phyloP scores from a whole-genome alignment of 2,329 filamentous ascomycete species.

The Fusarium papillatum region DNA sequence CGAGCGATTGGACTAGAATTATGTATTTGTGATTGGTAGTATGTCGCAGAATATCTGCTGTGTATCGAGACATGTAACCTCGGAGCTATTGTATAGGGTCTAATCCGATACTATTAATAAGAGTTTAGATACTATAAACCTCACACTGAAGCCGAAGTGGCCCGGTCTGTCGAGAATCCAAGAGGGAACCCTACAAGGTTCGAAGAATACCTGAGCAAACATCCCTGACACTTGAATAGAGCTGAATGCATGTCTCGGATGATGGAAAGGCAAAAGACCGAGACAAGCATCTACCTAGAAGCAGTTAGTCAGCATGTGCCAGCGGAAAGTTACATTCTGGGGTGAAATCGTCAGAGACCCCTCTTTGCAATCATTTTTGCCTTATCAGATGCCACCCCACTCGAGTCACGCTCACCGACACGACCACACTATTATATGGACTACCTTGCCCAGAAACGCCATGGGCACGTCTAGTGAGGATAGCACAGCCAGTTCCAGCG shows the following conservation, averaged over 20 bases:
- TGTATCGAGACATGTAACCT: neutral
- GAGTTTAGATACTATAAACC: neutral
- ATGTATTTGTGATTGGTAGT: conserved; percentile 1
- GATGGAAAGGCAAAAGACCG: neutral
- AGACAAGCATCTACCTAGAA: neutral
- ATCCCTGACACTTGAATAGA: neutral
- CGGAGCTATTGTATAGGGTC: no score
- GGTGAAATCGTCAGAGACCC: neutral
- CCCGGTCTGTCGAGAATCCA: neutral
- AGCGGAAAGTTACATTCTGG: neutral
- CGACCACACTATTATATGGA: neutral
- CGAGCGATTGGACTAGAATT: conserved; percentile 4
- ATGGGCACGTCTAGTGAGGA: neutral
- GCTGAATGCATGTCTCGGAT: neutral
- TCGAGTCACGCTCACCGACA: neutral
- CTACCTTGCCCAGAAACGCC: neutral
- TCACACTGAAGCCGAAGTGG: neutral
- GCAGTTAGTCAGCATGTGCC: neutral
- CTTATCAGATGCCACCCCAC: neutral
- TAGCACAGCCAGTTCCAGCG: neutral
- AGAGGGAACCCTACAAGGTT: neutral
- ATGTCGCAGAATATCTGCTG: conserved; percentile 1
- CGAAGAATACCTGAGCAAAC: neutral
- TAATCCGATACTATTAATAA: neutral
- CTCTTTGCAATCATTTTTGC: neutral